Base-by-base conservation (phyloP, 768 basidiomycete genomes). In the Gautieria morchelliformis region DNA sequence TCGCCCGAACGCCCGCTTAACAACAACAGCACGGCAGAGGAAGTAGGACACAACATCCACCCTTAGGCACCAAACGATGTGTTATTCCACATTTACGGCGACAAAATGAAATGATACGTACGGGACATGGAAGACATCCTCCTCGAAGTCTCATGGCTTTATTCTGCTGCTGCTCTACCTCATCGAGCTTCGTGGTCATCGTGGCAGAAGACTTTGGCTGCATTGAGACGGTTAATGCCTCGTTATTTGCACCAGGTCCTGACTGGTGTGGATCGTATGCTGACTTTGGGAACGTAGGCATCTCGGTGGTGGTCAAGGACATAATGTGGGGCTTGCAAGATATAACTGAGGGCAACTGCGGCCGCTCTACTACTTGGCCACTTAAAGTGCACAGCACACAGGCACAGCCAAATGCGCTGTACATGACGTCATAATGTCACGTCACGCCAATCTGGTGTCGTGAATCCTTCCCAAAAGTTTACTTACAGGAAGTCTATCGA, bases 71-170 rank as follows among this genome's bases (percentile, higher is more conserved):
- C 4, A 9, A 24, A 35, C 14, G 11, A 39, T 8, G 9, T 53
- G 11, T 17, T 15, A 14, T 3, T 24, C 19, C 1, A 33, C 15
- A 39, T 17, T 8, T 19, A 10, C 4, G 15, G 15, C 22, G 10
- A 15, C 8, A 20, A 12, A 12, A 9, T 11, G 49, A 50, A 37
- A 30, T 17, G 35, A 4, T 5, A 42, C 56, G 19, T 50, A 57
- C 56, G 32, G 56, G 56, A 47, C 56, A 57, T 15, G 56, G 56
- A 22, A 57, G 49, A 50, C 56, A 57, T 12, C 56, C 56, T 35
- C 56, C 56, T 48, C 56, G 22, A 37, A 57, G 45, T 35, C 56
- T 57, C 46, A 49, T 27, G 1, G 37, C 56, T 37, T 35, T 47
- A 17, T 48, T 57, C n/a, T 49, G 56, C 30, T 49, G 56, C 30